A percentile compares a stretch with the other conserved stretches of the same genome.
Evolutionary conservation across 257 asterid species (phyloP).

Genomic region (Haberlea rhodopensis): DNA sequence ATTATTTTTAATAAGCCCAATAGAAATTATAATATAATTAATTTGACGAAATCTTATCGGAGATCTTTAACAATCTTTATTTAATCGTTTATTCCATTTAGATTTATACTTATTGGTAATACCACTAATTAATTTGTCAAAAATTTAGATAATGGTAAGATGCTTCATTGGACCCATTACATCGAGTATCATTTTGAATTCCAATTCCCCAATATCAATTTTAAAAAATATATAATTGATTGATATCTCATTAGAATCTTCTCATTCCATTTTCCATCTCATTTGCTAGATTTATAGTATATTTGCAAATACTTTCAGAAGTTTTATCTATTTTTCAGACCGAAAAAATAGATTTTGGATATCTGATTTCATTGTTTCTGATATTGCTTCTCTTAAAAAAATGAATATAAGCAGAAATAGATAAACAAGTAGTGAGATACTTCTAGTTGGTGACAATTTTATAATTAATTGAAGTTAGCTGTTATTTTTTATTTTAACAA

Average conservation of each 20-base stretch:
- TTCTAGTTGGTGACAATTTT: too few relatives aligned
- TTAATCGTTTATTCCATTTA: conserved; percentile 45
- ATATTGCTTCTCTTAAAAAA: too few relatives aligned
- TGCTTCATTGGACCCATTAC: conserved; percentile 27
- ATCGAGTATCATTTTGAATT: conserved; percentile 24
- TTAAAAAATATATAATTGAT: conserved; percentile 3
- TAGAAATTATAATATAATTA: conserved; percentile 26
- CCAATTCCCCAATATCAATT: conserved; percentile 31
- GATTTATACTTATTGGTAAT: conserved; percentile 51
- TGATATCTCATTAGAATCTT: conserved; percentile 34
- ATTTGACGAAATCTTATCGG: conserved; percentile 31
- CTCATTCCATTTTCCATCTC: conserved; percentile 22
- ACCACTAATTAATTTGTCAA: conserved; percentile 31
- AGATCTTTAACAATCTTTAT: conserved; percentile 29
- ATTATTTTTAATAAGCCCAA: conserved; percentile 30
- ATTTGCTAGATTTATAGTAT: background rate
- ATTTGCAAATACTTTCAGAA: too few relatives aligned
- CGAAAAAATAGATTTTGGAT: background rate
- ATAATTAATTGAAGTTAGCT: too few relatives aligned
- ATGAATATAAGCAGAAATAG: too few relatives aligned
- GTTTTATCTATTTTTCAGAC: background rate
- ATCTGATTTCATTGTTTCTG: background rate
- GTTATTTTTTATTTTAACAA: too few relatives aligned
- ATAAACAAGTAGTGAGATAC: too few relatives aligned
- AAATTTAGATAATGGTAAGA: conserved; percentile 13